Base-by-base conservation (phyloP, 805 yeast species). In the Pichia sporocuriosa region DNA sequence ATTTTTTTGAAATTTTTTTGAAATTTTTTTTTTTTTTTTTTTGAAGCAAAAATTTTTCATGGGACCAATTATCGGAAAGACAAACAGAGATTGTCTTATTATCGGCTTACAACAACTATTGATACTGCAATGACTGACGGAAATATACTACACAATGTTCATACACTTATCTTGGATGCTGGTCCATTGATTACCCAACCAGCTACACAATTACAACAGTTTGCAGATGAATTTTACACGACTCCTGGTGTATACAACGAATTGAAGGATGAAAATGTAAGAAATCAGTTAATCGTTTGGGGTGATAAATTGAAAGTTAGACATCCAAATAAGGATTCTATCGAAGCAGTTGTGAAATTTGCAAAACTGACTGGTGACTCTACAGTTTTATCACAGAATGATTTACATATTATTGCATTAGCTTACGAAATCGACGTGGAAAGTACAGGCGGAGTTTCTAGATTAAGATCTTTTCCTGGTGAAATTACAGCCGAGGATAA, bases 241-340 rank as follows among this genome's bases (percentile, higher is more conserved):
- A 86, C 97, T 2, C 97, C 97, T 12, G 89, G 96, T 1, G 97
- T 93, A 15, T 77, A 73, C 53, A 70, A 73, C 24, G 99, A 93
- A 66, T 79, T 93, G 57, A 80, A 75, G 55, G 97, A 93, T 66
- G 96, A 82, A 46, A 72, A 75, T 48, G 86, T 94, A 6, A 73
- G 96, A 61, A 75, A 75, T 50, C 89, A 89, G 54, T 66, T 93
- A 33, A 66, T 76, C 5, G 67, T 89, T 9, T 88, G 97, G 96
- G 84, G 80, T 21, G 89, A 85, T 35, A 62, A 65, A 12, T 66
- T 93, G 39, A 65, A 67, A 42, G 67, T 83, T 13, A 75, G 88
- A 62, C 97, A 89, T 51, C 98, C 99, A 3, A 75, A 69, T 42
- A 66, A 75, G 6, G 77, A 64, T 27, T 73, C 72, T 28, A 73